Evolutionary conservation across 2,329 filamentous ascomycete genomes (phyloP).

Genomic region (Ophiostoma sp.): DNA sequence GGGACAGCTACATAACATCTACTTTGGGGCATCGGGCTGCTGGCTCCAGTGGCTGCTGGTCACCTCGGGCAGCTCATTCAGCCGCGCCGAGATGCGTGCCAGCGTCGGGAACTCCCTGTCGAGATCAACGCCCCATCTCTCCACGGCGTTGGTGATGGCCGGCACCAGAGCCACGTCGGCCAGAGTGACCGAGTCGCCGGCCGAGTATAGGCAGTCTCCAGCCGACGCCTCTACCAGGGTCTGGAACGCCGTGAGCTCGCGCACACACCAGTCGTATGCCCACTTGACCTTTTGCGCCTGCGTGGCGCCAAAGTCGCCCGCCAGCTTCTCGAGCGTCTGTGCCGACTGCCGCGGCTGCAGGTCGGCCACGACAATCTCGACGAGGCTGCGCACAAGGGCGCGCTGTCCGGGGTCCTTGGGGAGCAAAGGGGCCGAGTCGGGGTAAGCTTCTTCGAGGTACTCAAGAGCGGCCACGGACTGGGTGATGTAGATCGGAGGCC

Average conservation of each 20-base stretch:
- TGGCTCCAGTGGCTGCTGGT: constrained; percentile 48
- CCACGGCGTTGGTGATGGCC: constrained; percentile 50
- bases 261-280: constrained; percentile 47
- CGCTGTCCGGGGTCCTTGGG: constrained; percentile 37
- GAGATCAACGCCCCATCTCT: constrained; percentile 51
- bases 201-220: constrained; percentile 40
- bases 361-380: constrained; percentile 51
- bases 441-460: constrained; percentile 54
- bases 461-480: constrained; percentile 57
- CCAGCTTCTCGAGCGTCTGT: constrained; percentile 47
- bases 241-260: constrained; percentile 56
- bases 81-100: constrained; percentile 40
- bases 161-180: constrained; percentile 56
- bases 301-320: constrained; percentile 37
- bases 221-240: constrained; percentile 40
- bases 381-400: constrained; percentile 49
- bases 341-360: constrained; percentile 58
- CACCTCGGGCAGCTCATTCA: constrained; percentile 48
- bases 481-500: constrained; percentile 14
- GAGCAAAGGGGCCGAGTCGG: constrained; percentile 44
- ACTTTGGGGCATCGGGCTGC: constrained; percentile 42
- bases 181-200: constrained; percentile 51
- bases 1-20: neutral
- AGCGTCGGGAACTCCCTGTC: constrained; percentile 43
- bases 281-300: constrained; percentile 34